Evolutionary conservation across 371 early-diverging fungal species (phyloP).

Genomic region (Choanephora cucurbitarum): DNA sequence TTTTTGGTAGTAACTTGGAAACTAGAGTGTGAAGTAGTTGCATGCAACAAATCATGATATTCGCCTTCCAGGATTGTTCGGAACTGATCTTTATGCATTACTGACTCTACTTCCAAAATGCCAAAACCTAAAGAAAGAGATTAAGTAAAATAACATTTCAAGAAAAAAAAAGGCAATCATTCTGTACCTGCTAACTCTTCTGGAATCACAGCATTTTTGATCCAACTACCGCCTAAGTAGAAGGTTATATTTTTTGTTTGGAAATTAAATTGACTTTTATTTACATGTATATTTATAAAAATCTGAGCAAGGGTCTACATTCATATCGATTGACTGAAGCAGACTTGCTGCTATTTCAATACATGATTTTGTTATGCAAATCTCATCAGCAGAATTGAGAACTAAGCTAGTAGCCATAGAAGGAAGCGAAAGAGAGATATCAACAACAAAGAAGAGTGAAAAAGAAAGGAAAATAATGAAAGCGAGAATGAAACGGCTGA

Average conservation of each 20-base stretch:
- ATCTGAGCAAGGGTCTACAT: constrained; percentile 46
- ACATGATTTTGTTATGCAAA: constrained; percentile 47
- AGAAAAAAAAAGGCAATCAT: background rate
- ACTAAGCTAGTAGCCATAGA: constrained; percentile 1
- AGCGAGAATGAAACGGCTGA: constrained; percentile 6
- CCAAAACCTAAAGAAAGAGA: constrained; percentile 15
- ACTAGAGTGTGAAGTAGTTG: constrained; percentile 15
- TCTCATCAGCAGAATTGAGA: background rate
- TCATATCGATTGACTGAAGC: constrained; percentile 23
- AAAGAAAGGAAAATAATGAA: too few species aligned
- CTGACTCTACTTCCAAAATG: constrained; percentile 17
- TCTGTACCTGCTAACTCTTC: constrained; percentile 42
- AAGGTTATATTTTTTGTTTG: background rate
- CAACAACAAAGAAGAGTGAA: constrained; percentile 4
- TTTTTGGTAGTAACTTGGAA: constrained; percentile 14
- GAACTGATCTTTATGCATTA: constrained; percentile 14
- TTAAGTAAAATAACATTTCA: background rate
- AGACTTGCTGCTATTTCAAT: constrained; percentile 45
- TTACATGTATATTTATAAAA: constrained; percentile 59
- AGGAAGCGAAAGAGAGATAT: background rate
- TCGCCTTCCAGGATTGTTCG: constrained; percentile 19
- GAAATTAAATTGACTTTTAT: background rate
- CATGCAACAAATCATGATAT: constrained; percentile 11
- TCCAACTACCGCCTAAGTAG: constrained; percentile 52
- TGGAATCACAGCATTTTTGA: constrained; percentile 43